Evolutionary conservation across 495 filamentous ascomycete genomes (phyloP), one percentile per base, ranked within the genome.

Genomic region (Penicillium flavigenum): DNA sequence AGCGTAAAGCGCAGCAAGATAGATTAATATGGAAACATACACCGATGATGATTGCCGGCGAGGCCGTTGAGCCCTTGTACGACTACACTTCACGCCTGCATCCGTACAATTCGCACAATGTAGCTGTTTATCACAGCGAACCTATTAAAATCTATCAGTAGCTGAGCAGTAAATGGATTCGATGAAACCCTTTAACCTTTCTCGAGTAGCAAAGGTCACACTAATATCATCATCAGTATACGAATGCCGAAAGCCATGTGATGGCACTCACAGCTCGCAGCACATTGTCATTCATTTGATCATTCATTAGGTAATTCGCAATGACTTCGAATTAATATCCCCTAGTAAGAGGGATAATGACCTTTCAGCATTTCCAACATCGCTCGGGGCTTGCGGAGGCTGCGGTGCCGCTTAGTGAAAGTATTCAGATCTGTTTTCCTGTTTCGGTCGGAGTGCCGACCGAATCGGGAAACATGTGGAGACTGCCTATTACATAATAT

Each of bases 71-170:
- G 47, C 58, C 6, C 67, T 60, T 16, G 41, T 19, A 14, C 67
- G 60, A 42, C 46, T 57, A 19, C 68, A 71, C 45, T 64, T 65
- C 2, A 61, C 51, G 20, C 63, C 52, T 8, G 61, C 57, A 56
- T 71, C 68, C 26, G 29, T 32, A 24, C 68, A 71, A 38, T 71
- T 71, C 10, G 65, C 59, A 57, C 68, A 71, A n/a, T 32, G 27
- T 4, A 38, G 17, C 31, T 57, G 63, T 26, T 62, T 57, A 50
- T 68, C 60, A 47, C 68, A 71, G 22, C 66, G 66, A 12, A 69
- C 54, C 65, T 68, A 22, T 32, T n/a, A 4, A 12, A 38, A 26
- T 0, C 14, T 12, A 34, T 8, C n/a, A 54, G 24, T 11, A 3
- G 9, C 14, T 47, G 17, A 8, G 32, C 29, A n/a, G 4, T 22